These are phyloP conservation scores for Chaetomium cochliodes DNA, from an alignment of 495 filamentous ascomycete genomes.

Conservation along the genomic window DNA sequence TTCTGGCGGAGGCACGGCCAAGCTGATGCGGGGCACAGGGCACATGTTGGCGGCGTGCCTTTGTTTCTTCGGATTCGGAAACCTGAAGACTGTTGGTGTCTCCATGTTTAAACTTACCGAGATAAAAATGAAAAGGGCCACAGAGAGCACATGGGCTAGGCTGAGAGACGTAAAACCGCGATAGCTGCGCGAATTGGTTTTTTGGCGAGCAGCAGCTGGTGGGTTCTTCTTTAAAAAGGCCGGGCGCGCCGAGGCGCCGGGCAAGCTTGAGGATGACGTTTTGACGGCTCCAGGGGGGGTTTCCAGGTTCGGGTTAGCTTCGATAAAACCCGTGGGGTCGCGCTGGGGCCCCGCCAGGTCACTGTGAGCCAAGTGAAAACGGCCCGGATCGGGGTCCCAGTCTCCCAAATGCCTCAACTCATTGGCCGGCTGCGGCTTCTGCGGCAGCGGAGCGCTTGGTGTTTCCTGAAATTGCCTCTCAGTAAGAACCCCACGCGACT, in stretches of 20 bases:
- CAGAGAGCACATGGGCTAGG: constrained; percentile 42
- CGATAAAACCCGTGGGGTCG: constrained; percentile 21
- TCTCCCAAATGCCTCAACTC: constrained; percentile 27
- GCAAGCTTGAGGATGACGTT: constrained; percentile 30
- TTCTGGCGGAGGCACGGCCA: constrained; percentile 1
- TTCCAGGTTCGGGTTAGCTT: constrained; percentile 10
- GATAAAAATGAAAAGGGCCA: constrained; percentile 44
- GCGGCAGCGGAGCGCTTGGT: constrained; percentile 13
- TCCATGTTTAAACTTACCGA: constrained; percentile 42
- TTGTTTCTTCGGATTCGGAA: neutral
- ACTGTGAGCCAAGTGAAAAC: constrained; percentile 28
- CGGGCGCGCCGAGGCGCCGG: constrained; percentile 26
- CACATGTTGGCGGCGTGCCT: neutral
- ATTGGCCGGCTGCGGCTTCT: constrained; percentile 24
- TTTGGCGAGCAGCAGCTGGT: constrained; percentile 9
- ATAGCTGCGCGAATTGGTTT: constrained; percentile 14
- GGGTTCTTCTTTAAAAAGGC: constrained; percentile 23
- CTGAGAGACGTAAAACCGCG: constrained; percentile 14
- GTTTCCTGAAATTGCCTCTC: constrained; percentile 14
- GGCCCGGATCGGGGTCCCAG: constrained; percentile 33
- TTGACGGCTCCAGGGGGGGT: constrained; percentile 28
- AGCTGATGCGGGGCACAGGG: constrained; percentile 9
- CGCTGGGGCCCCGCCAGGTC: neutral
- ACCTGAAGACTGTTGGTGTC: neutral
- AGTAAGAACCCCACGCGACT: neutral